Evolutionary conservation across 169 alveolate genomes (phyloP).

Genomic region (Neospora caninum): DNA sequence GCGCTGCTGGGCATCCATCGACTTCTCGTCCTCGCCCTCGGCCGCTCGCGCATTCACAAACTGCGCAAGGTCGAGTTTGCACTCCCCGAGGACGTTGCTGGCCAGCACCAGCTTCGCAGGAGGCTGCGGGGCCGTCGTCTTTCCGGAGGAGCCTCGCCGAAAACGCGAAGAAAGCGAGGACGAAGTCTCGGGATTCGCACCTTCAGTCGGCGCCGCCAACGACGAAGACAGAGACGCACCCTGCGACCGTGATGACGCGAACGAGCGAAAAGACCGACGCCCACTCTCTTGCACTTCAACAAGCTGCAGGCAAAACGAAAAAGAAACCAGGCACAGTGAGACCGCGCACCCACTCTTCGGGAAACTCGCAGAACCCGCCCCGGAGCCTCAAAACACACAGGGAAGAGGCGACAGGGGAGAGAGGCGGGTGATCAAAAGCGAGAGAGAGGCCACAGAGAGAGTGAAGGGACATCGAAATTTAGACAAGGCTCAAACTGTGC

Average conservation of each 20-base stretch:
- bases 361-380: no score
- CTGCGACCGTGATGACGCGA: not conserved
- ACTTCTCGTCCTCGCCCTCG: not conserved
- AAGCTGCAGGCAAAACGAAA: not conserved
- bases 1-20: not conserved
- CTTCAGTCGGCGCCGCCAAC: not conserved
- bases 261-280: not conserved
- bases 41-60: not conserved
- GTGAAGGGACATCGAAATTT: no score
- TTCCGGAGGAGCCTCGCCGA: not conserved
- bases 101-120: not conserved
- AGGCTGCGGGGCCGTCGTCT: not conserved
- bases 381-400: no score
- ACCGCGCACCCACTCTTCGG: no score
- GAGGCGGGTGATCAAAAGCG: no score
- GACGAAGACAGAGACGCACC: not conserved
- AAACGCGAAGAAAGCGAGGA: not conserved
- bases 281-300: slow-evolving; percentile 30
- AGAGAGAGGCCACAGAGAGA: no score
- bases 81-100: not conserved
- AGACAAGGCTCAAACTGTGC: no score
- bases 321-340: not conserved
- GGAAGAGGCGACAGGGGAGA: no score
- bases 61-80: not conserved
- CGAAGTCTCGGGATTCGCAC: not conserved